A percentile compares a stretch with the other conserved stretches of the same genome.
Evolutionary conservation across 163 green algal species (phyloP).

Genomic region (Scenedesmus sp.): DNA sequence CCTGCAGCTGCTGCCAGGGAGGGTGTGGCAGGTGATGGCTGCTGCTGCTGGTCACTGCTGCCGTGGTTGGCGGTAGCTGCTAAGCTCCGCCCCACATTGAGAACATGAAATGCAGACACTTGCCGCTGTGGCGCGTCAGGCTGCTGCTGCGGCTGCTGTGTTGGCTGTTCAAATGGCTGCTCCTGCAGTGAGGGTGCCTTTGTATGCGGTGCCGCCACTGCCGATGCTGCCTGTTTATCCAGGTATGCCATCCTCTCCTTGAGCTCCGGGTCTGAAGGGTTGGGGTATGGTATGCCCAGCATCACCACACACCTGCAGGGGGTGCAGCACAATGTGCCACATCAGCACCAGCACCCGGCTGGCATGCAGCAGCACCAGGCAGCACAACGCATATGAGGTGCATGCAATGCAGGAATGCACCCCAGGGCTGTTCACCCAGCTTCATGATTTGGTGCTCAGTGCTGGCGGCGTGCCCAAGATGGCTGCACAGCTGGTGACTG

Average conservation of each 20-base stretch:
- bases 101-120: background rate
- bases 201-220: background rate
- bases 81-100: background rate
- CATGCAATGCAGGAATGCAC: background rate
- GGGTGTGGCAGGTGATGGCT: no score
- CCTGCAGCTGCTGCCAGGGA: conserved; percentile 28
- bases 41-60: background rate
- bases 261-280: conserved; percentile 93
- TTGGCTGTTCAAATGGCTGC: background rate
- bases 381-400: background rate
- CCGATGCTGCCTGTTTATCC: conserved; percentile 49
- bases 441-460: background rate
- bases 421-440: no score
- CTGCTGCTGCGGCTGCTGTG: no score
- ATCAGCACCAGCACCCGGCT: background rate
- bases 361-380: background rate
- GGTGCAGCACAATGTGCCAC: background rate
- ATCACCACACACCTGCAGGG: conserved; percentile 90
- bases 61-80: background rate
- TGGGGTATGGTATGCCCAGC: conserved; percentile 96
- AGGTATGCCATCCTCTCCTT: conserved; percentile 79
- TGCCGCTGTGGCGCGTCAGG: background rate
- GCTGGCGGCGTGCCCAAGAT: background rate
- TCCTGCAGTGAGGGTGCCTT: background rate
- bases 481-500: background rate